Conservation (phyloP, 1,139 yeast species). For the Meyerozyma guilliermondii region DNA sequence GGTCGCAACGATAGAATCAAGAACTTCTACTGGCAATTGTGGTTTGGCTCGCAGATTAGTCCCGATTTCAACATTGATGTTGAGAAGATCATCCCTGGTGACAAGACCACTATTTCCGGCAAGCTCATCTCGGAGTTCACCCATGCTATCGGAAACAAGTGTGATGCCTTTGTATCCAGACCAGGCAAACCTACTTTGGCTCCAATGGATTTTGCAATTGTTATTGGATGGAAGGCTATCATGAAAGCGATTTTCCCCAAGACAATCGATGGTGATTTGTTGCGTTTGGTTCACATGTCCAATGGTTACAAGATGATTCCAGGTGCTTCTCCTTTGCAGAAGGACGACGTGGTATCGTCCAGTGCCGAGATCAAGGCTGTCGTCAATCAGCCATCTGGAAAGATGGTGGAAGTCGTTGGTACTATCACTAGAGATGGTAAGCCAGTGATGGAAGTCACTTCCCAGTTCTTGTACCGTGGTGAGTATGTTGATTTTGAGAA, state of each 20-base stretch:
- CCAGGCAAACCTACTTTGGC: constrained; percentile 82
- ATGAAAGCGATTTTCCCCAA: constrained; percentile 96
- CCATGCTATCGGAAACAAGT: constrained; percentile 94
- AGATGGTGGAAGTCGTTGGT: constrained; percentile 93
- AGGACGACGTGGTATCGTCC: constrained; percentile 81
- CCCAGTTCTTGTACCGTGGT: constrained; percentile 97
- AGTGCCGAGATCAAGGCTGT: constrained; percentile 86
- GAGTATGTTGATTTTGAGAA: constrained; percentile 79
- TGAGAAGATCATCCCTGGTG: constrained; percentile 67
- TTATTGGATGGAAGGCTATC: constrained; percentile 97
- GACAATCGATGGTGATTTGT: constrained; percentile 92
- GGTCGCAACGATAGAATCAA: constrained; percentile 91
- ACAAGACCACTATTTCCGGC: constrained; percentile 62
- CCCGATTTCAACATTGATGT: constrained; percentile 64
- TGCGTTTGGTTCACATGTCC: constrained; percentile 89
- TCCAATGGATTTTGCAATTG: constrained; percentile 99
- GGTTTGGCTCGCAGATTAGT: constrained; percentile 73
- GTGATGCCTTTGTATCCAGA: constrained; percentile 92
- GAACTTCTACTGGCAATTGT: constrained; percentile 93
- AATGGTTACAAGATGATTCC: constrained; percentile 93
- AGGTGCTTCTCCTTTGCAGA: constrained; percentile 84
- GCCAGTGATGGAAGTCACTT: constrained; percentile 90
- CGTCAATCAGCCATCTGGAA: constrained; percentile 87
- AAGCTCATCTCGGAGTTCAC: constrained; percentile 87
- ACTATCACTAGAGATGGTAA: constrained; percentile 69